phyloP scores from a whole-genome alignment of 2,329 filamentous ascomycete genomes.

The Falciphora oryzae region DNA sequence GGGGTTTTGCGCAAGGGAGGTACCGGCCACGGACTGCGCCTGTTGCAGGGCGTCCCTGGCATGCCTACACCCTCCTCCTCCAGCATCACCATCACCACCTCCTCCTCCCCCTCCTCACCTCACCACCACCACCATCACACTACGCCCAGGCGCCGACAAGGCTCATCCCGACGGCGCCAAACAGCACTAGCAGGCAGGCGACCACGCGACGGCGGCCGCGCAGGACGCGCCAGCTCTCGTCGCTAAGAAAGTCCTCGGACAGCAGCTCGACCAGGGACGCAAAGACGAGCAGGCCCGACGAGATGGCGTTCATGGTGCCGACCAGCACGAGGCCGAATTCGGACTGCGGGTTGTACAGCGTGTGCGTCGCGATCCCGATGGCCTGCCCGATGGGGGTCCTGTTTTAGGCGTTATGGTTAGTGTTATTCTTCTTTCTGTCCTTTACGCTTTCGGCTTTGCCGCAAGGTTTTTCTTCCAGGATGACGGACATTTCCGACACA shows the following conservation, averaged over 20 bases:
- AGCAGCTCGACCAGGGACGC: conserved; percentile 67
- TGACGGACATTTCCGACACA: not conserved
- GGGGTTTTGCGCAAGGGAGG: too few relatives aligned
- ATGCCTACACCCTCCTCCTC: too few relatives aligned
- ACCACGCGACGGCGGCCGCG: conserved; percentile 46
- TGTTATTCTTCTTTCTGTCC: too few relatives aligned
- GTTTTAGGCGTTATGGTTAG: conserved; percentile 13
- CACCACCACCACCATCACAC: not conserved
- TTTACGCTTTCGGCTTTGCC: not conserved
- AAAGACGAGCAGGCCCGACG: conserved; percentile 64
- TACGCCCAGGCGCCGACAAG: conserved; percentile 57
- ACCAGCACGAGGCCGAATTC: conserved; percentile 63
- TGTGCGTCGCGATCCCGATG: conserved; percentile 64
- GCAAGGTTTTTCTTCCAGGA: too few relatives aligned
- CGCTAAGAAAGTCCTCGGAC: conserved; percentile 64
- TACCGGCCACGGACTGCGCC: too few relatives aligned
- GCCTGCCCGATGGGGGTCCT: conserved; percentile 69
- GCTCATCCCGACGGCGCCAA: conserved; percentile 57
- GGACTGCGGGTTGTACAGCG: conserved; percentile 62
- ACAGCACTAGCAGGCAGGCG: conserved; percentile 52
- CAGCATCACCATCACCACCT: not conserved
- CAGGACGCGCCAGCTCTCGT: conserved; percentile 54
- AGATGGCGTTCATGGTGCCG: conserved; percentile 69
- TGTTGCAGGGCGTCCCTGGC: too few relatives aligned
- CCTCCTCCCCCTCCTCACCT: too few relatives aligned